Conservation (phyloP, 768 basidiomycete species). For the Suillus spraguei region DNA sequence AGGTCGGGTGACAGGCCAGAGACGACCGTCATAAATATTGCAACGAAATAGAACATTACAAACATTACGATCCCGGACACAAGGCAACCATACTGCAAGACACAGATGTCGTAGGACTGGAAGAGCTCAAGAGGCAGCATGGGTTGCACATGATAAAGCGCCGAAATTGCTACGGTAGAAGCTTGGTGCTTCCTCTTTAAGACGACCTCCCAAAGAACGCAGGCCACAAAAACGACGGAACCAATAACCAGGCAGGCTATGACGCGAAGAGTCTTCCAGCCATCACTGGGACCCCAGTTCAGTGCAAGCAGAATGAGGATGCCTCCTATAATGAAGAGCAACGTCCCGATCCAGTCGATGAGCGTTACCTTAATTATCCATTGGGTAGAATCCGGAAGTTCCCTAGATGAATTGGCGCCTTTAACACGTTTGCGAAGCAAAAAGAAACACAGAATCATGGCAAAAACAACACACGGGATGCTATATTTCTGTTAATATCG, state of each 20-base stretch:
- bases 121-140: constrained; percentile 52
- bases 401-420: constrained; percentile 18
- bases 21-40: constrained; percentile 54
- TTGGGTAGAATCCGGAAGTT: constrained; percentile 12
- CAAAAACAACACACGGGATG: constrained; percentile 40
- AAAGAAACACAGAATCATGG: constrained; percentile 42
- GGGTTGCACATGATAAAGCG: constrained; percentile 36
- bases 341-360: constrained; percentile 51
- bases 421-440: constrained; percentile 40
- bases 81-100: constrained; percentile 40
- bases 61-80: constrained; percentile 50
- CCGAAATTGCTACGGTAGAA: constrained; percentile 2
- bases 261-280: constrained; percentile 45
- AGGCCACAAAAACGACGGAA: constrained; percentile 40
- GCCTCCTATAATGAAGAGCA: constrained; percentile 45
- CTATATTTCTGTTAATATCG: constrained; percentile 26
- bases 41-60: constrained; percentile 56
- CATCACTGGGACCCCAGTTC: constrained; percentile 49
- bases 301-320: constrained; percentile 51
- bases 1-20: constrained; percentile 39
- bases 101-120: constrained; percentile 42
- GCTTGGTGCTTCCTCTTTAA: constrained; percentile 31
- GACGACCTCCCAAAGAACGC: constrained; percentile 45
- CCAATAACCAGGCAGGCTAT: constrained; percentile 52
- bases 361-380: constrained; percentile 33